Conservation (phyloP, 257 asterid genomes). For the Datura wrightii region DNA sequence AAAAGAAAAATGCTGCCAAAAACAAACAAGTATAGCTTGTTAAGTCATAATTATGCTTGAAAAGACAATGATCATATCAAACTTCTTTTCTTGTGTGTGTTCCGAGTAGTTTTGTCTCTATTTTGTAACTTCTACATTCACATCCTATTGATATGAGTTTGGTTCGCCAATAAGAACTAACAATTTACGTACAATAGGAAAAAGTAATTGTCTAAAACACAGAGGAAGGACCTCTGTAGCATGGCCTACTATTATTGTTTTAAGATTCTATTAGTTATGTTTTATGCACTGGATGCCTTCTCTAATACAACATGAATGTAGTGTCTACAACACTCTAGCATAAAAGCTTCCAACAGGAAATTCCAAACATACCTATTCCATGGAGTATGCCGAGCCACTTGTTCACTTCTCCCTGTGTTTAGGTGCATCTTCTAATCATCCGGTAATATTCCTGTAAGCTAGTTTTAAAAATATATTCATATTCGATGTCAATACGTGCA, state of each 20-base stretch:
- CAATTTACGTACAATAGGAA: not conserved
- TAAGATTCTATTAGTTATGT: not conserved
- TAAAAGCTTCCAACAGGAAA: conserved; percentile 63
- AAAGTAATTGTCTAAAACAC: not conserved
- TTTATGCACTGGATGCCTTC: not conserved
- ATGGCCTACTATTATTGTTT: not conserved
- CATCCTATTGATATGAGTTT: conserved; percentile 1
- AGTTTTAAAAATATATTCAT: not conserved
- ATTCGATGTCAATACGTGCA: not conserved
- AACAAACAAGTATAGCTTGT: conserved; percentile 22
- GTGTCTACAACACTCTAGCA: conserved; percentile 78
- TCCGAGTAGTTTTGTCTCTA: not conserved
- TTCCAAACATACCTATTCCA: conserved; percentile 60
- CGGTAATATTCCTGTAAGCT: conserved; percentile 49
- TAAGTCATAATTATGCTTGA: not conserved
- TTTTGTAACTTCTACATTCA: not conserved
- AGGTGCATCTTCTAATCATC: conserved; percentile 79
- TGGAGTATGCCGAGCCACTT: conserved; percentile 87
- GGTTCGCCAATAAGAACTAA: not conserved
- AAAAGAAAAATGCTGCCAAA: not conserved
- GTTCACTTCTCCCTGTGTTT: conserved; percentile 89
- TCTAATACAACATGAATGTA: conserved; percentile 47
- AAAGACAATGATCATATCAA: not conserved
- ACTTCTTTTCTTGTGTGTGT: not conserved
- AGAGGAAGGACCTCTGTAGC: not conserved